Evolutionary conservation across 225 moss, liverwort and hornwort species (phyloP), one percentile per base, ranked within the genome.

Genomic region (Climacium dendroides): DNA sequence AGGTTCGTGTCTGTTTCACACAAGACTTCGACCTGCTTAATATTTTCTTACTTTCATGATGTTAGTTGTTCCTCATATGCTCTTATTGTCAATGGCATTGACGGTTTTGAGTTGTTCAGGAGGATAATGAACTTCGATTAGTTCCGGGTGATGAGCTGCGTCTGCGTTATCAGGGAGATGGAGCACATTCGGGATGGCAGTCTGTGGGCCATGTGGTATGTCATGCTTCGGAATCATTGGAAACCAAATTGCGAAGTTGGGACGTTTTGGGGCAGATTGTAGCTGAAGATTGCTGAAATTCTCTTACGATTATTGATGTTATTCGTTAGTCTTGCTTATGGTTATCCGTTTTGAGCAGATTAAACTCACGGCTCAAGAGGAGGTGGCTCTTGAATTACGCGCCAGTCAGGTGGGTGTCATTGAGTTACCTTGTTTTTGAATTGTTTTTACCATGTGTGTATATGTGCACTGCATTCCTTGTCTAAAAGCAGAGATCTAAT

Each of bases 121-220:
- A 99, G 89, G 98, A 99, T 80, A 99, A 99, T 71, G 98, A 99
- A 71, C 94, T 99, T 69, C 97, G 98, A 59, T 88, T 99, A 80
- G 98, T 99, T 79, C 98, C 98, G 85, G 98, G 98, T 67, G 98
- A 99, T 84, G 98, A 99, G 84, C 87, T 99, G 89, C 93, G 97
- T 87, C 87, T 99, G 82, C 95, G 97, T 41, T 97, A 91, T 84
- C 90, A 93, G 55, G 98, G 98, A 67, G 98, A 99, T 91, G 95
- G 95, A 66, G 91, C 94, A 61, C 96, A 97, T 85, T 95, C 97
- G 81, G 97, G 96, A 85, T 99, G 98, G 98, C 98, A 99, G 90
- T 97, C 97, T 89, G 98, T 99, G 85, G 98, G 98, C 26, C 98
- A 99, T 85, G 97, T 99, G 94, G 98, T 98, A 96, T 84, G 88